Conservation (phyloP, 2,329 filamentous ascomycete genomes). For the Botryosphaeria dothidea region DNA sequence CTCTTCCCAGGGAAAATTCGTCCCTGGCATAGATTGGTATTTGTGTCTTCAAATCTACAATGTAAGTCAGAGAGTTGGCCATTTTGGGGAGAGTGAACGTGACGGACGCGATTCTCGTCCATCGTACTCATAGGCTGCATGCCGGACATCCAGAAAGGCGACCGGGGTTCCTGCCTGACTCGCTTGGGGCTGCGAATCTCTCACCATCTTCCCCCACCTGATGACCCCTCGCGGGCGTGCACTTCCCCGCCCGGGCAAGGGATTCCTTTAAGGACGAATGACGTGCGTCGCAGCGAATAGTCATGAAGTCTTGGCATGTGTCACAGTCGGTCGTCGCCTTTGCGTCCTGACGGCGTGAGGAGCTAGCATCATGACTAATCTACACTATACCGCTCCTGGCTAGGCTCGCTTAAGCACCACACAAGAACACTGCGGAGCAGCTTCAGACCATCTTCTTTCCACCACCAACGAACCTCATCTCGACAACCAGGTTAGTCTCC, state of each 20-base stretch:
- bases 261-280: background rate
- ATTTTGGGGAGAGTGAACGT: background rate
- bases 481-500: slow-evolving; percentile 42
- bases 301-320: slow-evolving; percentile 7
- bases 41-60: background rate
- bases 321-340: background rate
- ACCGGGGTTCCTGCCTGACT: background rate
- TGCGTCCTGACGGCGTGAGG: background rate
- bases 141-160: slow-evolving; percentile 10
- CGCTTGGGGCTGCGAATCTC: background rate
- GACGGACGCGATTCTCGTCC: slow-evolving; percentile 10
- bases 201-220: slow-evolving; percentile 7
- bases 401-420: slow-evolving; percentile 20
- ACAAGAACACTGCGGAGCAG: slow-evolving; percentile 14
- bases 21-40: slow-evolving; percentile 32
- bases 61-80: background rate
- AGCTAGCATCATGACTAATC: slow-evolving; percentile 6
- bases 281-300: background rate
- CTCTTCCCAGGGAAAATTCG: slow-evolving; percentile 38
- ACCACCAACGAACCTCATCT: slow-evolving; percentile 45
- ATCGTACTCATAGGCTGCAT: slow-evolving; percentile 10
- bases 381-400: background rate
- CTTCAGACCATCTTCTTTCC: slow-evolving; percentile 26
- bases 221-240: background rate
- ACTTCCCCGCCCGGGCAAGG: background rate